Evolutionary conservation across 2,329 filamentous ascomycete genomes (phyloP), one percentile per base, ranked within the genome.

Genomic region (Lachnum nothofagi): DNA sequence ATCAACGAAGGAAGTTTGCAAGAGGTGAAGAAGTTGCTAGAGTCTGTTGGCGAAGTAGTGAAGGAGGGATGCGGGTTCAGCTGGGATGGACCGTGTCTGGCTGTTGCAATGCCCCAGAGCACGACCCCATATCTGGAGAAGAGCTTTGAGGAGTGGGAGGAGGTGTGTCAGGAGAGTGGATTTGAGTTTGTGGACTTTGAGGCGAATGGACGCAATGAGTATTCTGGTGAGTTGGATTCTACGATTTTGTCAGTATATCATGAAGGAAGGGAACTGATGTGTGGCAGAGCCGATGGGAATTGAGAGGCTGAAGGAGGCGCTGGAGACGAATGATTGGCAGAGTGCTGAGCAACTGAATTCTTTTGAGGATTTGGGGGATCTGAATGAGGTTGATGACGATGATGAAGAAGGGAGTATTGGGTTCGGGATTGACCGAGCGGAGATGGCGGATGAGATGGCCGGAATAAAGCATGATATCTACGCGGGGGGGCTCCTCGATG

Each of bases 321-420:
- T 86, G 12, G 75, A 85, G 60, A 71, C 80, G 14, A 86, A 85
- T 60, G 82, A 85, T 64, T 86, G 83, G 83, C 72, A 70, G 2
- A 63, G 55, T 14, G 62, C 56, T 7, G 67, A 70, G 48, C 66
- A 65, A 1, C 59, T 66, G 14, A 58, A 45, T 52, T 65, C 64
- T 2, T 65, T 68, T 33, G 63, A 67, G 1, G 65, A 68, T 19
- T 65, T 68, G 25, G 66, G 61, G 2, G 65, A 68, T 14, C 55
- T 70, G 38, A 66, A 70, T 50, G 56, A 53, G 24, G 61, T 61
- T 9, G 58, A 55, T 7, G 55, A 56, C 8, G 60, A 63, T 16
- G 61, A 57, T 27, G 60, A 56, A 17, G 58, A 52, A 20, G 61
- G 54, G 14, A 58, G 52, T 35, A 33, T 58, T 40, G 63, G 57